phyloP scores from a whole-genome alignment of 2,329 filamentous ascomycete genomes.

The Aspergillus sp. region DNA sequence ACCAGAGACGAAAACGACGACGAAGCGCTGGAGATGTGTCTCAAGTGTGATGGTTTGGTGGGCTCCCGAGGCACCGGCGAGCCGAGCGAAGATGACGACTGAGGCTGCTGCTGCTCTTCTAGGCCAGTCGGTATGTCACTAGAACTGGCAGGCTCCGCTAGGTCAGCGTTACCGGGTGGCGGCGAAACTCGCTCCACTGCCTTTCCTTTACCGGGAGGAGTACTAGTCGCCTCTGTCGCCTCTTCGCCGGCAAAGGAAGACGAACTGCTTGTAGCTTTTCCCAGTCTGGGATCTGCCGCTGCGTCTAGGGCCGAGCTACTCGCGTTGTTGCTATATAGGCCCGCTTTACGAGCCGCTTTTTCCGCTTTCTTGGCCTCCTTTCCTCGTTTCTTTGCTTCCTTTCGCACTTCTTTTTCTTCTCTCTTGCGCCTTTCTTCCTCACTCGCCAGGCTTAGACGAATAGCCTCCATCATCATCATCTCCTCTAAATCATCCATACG shows the following conservation, averaged over 20 bases:
- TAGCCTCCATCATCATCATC: slow-evolving; percentile 98
- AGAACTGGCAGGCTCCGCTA: slow-evolving; percentile 36
- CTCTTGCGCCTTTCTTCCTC: slow-evolving; percentile 91
- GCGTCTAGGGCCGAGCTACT: slow-evolving; percentile 63
- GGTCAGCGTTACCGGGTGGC: slow-evolving; percentile 13
- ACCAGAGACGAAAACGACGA: slow-evolving; percentile 75
- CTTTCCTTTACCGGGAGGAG: slow-evolving; percentile 63
- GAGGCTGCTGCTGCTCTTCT: slow-evolving; percentile 20
- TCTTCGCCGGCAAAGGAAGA: slow-evolving; percentile 41
- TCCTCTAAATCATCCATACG: slow-evolving; percentile 89
- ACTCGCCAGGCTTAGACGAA: slow-evolving; percentile 82
- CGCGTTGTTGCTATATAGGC: slow-evolving; percentile 54
- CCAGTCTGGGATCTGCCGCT: slow-evolving; percentile 34
- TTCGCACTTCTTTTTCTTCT: slow-evolving; percentile 75
- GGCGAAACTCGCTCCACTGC: slow-evolving; percentile 58
- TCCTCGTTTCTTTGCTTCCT: slow-evolving; percentile 80
- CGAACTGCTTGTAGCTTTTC: slow-evolving; percentile 37
- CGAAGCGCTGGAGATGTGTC: slow-evolving; percentile 84
- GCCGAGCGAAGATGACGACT: slow-evolving; percentile 39
- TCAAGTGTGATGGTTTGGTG: slow-evolving; percentile 68
- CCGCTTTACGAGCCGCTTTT: slow-evolving; percentile 66
- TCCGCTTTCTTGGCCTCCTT: slow-evolving; percentile 79
- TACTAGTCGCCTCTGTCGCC: slow-evolving; percentile 15
- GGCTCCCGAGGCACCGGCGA: slow-evolving; percentile 47
- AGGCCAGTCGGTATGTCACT: slow-evolving; percentile 11